phyloP scores from a whole-genome alignment of 495 filamentous ascomycete genomes.

The Delitschia confertaspora region DNA sequence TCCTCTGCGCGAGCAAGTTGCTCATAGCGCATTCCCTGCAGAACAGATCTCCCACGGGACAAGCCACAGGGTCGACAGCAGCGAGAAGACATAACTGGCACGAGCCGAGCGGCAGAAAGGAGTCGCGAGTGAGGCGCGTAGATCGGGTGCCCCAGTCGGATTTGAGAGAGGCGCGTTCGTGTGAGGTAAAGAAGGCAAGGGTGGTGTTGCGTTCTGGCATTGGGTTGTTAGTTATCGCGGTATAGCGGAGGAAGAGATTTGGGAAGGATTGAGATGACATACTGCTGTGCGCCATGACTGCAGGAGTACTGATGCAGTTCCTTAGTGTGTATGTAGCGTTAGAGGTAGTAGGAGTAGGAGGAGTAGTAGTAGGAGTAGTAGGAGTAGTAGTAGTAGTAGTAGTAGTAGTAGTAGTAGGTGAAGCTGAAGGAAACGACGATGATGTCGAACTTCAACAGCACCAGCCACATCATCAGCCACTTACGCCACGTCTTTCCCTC shows the following conservation, averaged over 20 bases:
- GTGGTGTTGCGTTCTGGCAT: slow-evolving; percentile 63
- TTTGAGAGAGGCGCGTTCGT: slow-evolving; percentile 77
- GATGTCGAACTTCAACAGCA: no score
- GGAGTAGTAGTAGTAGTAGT: no score
- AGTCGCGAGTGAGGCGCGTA: slow-evolving; percentile 83
- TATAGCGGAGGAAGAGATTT: no score
- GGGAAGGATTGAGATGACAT: no score
- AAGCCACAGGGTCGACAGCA: slow-evolving; percentile 69
- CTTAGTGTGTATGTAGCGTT: no score
- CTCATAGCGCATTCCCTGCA: slow-evolving; percentile 89
- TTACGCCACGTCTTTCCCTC: no score
- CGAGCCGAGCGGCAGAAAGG: slow-evolving; percentile 84
- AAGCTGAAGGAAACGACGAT: no score
- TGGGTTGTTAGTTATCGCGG: neutral
- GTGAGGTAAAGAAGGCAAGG: slow-evolving; percentile 87
- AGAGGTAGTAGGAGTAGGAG: no score
- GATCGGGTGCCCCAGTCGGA: slow-evolving; percentile 69
- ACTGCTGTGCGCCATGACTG: slow-evolving; percentile 4
- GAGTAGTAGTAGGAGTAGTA: no score
- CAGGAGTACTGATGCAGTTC: no score
- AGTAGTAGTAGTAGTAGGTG: no score
- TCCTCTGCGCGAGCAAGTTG: slow-evolving; percentile 81
- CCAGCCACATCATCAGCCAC: no score
- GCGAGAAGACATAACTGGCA: slow-evolving; percentile 84
- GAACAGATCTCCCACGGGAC: slow-evolving; percentile 82